Conservation (phyloP, 1,284 basidiomycete species). For the Filobasidium uniguttulatum region DNA sequence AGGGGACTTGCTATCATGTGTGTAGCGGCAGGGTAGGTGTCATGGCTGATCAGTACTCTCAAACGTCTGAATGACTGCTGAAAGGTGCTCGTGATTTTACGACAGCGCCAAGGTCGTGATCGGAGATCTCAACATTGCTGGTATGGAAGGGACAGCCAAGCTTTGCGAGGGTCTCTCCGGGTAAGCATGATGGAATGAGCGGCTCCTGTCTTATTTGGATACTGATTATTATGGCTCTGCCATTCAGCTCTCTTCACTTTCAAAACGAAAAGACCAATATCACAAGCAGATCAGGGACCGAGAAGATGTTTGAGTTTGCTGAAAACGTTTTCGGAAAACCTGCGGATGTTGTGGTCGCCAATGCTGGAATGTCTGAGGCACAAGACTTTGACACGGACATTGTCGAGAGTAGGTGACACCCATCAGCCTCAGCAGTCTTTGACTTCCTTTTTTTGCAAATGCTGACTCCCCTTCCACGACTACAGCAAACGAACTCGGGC, state of each 20-base stretch:
- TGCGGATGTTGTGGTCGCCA: conserved; percentile 20
- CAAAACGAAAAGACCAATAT: conserved; percentile 15
- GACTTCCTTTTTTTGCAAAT: too few species aligned
- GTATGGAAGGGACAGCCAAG: conserved; percentile 6
- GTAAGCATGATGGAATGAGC: too few species aligned
- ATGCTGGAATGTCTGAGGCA: conserved; percentile 17
- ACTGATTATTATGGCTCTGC: too few species aligned
- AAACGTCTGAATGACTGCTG: not conserved
- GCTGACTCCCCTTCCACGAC: too few species aligned
- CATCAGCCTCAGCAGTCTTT: too few species aligned
- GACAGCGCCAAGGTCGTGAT: conserved; percentile 17
- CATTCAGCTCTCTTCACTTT: not conserved
- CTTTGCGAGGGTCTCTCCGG: not conserved
- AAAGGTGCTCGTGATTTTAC: not conserved
- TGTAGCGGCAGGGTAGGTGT: not conserved
- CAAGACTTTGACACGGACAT: conserved; percentile 17
- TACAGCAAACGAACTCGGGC: conserved; percentile 4
- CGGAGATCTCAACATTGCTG: conserved; percentile 16
- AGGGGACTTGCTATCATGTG: conserved; percentile 1
- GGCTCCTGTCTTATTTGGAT: too few species aligned
- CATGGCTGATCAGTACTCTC: not conserved
- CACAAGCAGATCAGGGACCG: conserved; percentile 10
- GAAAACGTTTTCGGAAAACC: conserved; percentile 11
- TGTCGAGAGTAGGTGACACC: conserved; percentile 12
- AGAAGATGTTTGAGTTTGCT: conserved; percentile 15